Base-by-base conservation (phyloP, 768 basidiomycete species). In the Suillus cothurnatus region DNA sequence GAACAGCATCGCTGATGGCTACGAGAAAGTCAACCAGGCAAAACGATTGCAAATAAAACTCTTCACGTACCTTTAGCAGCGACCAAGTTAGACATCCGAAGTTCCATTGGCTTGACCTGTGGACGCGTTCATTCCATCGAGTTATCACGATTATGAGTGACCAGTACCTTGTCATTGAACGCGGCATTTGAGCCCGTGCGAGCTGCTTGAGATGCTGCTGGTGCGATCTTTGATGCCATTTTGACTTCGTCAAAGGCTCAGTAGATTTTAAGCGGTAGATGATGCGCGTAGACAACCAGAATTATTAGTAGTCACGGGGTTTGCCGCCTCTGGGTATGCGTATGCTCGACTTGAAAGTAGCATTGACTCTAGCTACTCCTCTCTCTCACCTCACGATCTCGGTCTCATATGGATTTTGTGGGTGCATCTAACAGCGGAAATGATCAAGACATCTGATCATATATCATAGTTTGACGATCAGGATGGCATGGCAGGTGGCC, bases 1-100 rank as follows among this genome's bases (percentile, higher is more conserved):
- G 85, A 50, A 99, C 96, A 61, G 95, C 97, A 83, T 97, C 96
- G 71, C 95, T 95, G 73, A 99, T 97, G 34, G 97, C 96, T 97
- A 69, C 23, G 64, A 34, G 47, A 66, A 64, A 56, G 61, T 62
- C 39, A 55, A 43, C 60, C 7, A 73, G 41, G 58, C 60, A 31
- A 62, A 17, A 62, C 52, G 9, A 58, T 21, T 28, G 49, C 3
- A 7, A 4, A 9, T 34, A 60, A 34, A 17, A 38, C 50, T 5
- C 41, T 9, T 26, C 59, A 77, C 79, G n/a, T 62, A 90, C 94
- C 94, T 84, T 99, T 99, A 31, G 97, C 97, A 50, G 97, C 97
- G 67, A 96, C 90, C 93, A 99, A 89, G 78, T 99, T 99, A 60
- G 95, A 97, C 79, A 96, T 81, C 69, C 97, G 90, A 69, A 99